Base-by-base conservation (phyloP, 176 grass and related monocot genomes). In the Neostapfia colusana region DNA sequence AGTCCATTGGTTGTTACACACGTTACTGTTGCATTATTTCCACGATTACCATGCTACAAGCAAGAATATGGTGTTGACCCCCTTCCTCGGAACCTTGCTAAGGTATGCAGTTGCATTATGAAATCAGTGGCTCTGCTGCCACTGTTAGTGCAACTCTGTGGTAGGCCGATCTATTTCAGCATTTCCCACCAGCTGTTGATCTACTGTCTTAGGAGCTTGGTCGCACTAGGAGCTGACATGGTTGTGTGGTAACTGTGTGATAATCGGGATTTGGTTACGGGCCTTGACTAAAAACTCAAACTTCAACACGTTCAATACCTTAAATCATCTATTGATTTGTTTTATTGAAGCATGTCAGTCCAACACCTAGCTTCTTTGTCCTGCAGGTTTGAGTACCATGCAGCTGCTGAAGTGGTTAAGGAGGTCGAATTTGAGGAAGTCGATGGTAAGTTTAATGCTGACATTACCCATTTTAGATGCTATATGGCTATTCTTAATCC, bases 311-410 rank as follows among this genome's bases (percentile, higher is more conserved):
- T 70, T 21, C 10, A 5, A 77, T 62, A 14, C 18, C 40, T 81
- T 10, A 46, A 62, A 62, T 63, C 21, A 79, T 78, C 15, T 64
- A 65, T 17, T 23, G 17, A 9, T 69, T 31, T 75, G 8, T 78
- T 39, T 77, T 69, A 5, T 10, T 15, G 21, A 8, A 45, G 35
- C 63, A 20, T 67, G 31, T 5, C 56, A 68, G 37, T 69, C 5
- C 2, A 81, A 44, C 24, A 59, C 37, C 38, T 2, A 56, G 13
- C 16, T 49, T 18, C 49, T 49, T 79, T 27, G 63, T 77, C 57
- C 3, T 85, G 74, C 81, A 99, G 96, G 49, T 99, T 99, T 63
- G 89, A 95, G 81, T 95, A 99, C 63, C 73, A 90, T 83, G 96
- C 96, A 43, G 80, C 89, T 68, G 92, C 85, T 49, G 89, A 99